Conservation (phyloP, 345 rosid species). For the Populus alba region DNA sequence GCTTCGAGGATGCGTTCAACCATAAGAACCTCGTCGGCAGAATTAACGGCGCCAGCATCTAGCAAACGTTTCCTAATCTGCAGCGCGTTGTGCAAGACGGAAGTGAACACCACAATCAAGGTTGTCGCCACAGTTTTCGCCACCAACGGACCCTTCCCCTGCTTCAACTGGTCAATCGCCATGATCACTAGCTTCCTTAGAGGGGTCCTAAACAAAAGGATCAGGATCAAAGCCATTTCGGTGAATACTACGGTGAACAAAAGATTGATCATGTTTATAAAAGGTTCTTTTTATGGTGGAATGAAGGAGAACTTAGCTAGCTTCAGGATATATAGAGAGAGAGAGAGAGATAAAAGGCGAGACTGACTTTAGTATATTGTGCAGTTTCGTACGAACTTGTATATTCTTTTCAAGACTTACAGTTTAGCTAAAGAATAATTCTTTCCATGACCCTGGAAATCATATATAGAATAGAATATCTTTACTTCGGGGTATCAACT, state of each 20-base stretch:
- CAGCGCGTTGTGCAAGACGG: constrained; percentile 14
- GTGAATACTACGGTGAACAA: constrained; percentile 33
- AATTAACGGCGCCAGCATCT: constrained; percentile 34
- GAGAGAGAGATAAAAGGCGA: background rate
- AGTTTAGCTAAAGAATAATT: constrained; percentile 28
- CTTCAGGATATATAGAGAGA: background rate
- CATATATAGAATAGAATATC: background rate
- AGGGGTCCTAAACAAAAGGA: constrained; percentile 38
- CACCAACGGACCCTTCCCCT: constrained; percentile 45
- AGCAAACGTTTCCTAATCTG: constrained; percentile 27
- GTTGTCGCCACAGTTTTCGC: constrained; percentile 43
- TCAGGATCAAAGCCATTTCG: constrained; percentile 37
- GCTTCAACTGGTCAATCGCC: constrained; percentile 36
- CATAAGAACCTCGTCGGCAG: constrained; percentile 48
- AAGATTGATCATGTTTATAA: constrained; percentile 36
- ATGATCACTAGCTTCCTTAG: constrained; percentile 37
- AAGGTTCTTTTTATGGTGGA: background rate
- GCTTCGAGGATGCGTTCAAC: constrained; percentile 41
- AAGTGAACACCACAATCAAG: constrained; percentile 36
- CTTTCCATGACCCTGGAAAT: constrained; percentile 9
- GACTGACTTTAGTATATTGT: background rate
- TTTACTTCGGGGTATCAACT: background rate
- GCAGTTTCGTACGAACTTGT: constrained; percentile 11
- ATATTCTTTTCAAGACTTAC: background rate
- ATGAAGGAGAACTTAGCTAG: background rate